phyloP scores from a whole-genome alignment of 2,329 filamentous ascomycete species.

The Pseudogymnoascus sp. region DNA sequence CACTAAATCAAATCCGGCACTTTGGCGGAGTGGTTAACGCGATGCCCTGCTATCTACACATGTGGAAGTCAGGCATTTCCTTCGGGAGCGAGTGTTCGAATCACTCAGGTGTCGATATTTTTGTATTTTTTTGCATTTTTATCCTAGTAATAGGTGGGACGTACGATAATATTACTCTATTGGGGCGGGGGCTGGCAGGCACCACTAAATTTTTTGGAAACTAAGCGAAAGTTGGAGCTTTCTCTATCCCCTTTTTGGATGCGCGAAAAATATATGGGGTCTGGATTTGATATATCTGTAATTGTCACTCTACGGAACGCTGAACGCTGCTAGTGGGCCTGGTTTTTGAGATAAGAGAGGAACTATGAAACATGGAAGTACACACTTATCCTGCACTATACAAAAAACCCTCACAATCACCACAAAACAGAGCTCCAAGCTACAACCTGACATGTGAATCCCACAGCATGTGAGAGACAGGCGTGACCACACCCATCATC shows the following conservation, averaged over 20 bases:
- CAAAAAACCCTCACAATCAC: background rate
- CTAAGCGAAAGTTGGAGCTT: background rate
- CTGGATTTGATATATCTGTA: background rate
- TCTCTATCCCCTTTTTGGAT: background rate
- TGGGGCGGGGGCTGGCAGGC: background rate
- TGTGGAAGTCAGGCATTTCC: constrained; percentile 5
- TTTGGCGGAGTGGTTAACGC: constrained; percentile 10
- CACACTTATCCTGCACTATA: background rate
- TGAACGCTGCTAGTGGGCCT: background rate
- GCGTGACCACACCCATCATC: background rate
- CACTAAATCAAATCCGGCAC: constrained; percentile 2
- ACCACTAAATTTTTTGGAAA: background rate
- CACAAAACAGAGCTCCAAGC: background rate
- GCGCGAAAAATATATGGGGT: background rate
- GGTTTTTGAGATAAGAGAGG: background rate
- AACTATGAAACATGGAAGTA: background rate
- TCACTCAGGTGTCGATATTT: constrained; percentile 8
- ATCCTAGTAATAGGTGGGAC: too few relatives aligned
- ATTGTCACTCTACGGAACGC: background rate
- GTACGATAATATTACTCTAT: background rate
- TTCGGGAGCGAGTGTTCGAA: constrained; percentile 9
- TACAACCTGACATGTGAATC: background rate
- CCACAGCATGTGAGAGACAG: constrained; percentile 3
- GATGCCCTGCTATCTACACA: constrained; percentile 3
- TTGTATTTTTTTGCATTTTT: background rate